Conservation (phyloP, 768 basidiomycete genomes). For the Macrolepiota dolichaula region DNA sequence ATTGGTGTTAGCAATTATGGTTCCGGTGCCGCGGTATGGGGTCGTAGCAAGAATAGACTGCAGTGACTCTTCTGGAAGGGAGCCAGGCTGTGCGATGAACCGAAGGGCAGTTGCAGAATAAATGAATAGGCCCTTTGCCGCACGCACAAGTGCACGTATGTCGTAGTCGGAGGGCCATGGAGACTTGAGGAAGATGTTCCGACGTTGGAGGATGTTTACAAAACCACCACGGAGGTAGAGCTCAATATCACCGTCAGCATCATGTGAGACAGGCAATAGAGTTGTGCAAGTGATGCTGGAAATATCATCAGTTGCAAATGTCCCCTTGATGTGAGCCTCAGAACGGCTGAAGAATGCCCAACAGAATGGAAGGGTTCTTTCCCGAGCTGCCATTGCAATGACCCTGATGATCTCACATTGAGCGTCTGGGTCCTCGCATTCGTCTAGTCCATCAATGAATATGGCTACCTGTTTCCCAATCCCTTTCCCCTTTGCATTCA, state of each 20-base stretch:
- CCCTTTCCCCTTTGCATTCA: no score
- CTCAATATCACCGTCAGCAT: neutral
- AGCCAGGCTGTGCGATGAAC: neutral
- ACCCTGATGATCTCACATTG: neutral
- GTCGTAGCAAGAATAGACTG: neutral
- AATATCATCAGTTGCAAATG: neutral
- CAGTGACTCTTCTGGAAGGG: neutral
- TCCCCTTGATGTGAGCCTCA: neutral
- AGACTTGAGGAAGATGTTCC: neutral
- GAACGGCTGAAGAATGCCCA: slow-evolving; percentile 6
- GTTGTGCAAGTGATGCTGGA: neutral
- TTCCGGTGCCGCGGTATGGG: neutral
- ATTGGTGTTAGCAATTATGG: neutral
- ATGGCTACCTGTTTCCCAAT: no score
- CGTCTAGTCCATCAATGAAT: neutral
- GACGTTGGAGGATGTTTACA: neutral
- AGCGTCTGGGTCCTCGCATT: neutral
- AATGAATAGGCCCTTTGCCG: neutral
- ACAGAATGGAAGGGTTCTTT: neutral
- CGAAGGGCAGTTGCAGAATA: neutral
- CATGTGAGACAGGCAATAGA: neutral
- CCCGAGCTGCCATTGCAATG: neutral
- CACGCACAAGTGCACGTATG: neutral
- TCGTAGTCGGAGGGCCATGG: neutral
- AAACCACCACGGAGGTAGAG: neutral